Evolutionary conservation across 768 basidiomycete genomes (phyloP), one percentile per base, ranked within the genome.

Genomic region (Tulasnella sp.): DNA sequence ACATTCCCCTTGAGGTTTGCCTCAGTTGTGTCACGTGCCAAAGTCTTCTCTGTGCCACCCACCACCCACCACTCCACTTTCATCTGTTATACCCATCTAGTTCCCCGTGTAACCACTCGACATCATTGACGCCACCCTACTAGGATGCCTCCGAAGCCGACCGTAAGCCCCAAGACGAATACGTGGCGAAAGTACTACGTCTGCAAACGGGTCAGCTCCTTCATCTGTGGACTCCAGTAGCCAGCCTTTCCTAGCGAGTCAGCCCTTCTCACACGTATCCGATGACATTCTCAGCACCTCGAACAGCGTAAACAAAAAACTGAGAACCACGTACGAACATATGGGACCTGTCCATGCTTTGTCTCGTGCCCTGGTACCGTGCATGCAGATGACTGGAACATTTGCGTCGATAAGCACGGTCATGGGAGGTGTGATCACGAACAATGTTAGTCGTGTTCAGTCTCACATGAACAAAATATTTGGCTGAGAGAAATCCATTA

Each of bases 371-470:
- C 32, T 17, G 51, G 51, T 15, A 53, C 32, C 19, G 51, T 53
- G 3, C 51, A 53, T 32, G 51, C 51, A 13, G 51, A 53, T 34
- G 51, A 53, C n/a, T 53, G 51, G 51, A 53, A 53, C 19, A 53
- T 53, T 19, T 23, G 32, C 23, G 29, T 53, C 2, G 51, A 53
- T 32, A 53, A 53, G 23, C 32, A 34, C 13, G 51, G 51, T 15
- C 32, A 53, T 19, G 51, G 51, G 41, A 53, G 51, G 41, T 53
- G 51, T 19, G 51, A 53, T 32, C 21, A 53, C 41, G 51, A 53
- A 34, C 32, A 41, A 21, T 53, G 51, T 53, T 19, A 30, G 51
- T 53, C 41, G 11, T 11, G n/a, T 43, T 19, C 41, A 11, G 41
- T 11, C 41, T 11, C 41, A 11, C 41, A 11, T 43, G 11, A n/a